Evolutionary conservation across 1,284 basidiomycete genomes (phyloP).

Genomic region (Fomitiporia mediterranea): DNA sequence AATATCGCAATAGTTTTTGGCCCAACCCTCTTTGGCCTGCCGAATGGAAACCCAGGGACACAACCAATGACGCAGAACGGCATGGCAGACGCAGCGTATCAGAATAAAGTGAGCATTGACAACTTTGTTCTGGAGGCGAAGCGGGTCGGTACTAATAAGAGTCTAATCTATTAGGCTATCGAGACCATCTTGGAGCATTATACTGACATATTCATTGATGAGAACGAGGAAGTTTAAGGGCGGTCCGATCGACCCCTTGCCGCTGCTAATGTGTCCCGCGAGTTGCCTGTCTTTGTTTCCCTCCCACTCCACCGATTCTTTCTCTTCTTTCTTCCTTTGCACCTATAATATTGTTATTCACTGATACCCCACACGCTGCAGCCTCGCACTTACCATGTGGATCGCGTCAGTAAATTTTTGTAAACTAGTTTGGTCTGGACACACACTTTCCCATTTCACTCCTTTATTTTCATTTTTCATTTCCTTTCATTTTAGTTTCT

Average conservation of each 20-base stretch:
- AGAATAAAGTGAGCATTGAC: constrained; percentile 50
- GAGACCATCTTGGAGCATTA: constrained; percentile 87
- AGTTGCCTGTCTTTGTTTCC: not conserved
- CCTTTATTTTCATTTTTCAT: too few relatives aligned
- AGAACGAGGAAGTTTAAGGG: constrained; percentile 35
- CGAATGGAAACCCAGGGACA: constrained; percentile 30
- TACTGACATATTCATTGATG: constrained; percentile 81
- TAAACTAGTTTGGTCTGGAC: not conserved
- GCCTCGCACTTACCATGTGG: not conserved
- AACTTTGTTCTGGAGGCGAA: constrained; percentile 12
- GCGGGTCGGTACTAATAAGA: constrained; percentile 13
- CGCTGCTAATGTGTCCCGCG: not conserved
- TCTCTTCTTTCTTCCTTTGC: not conserved
- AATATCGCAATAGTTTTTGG: constrained; percentile 98
- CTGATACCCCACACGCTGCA: constrained; percentile 7
- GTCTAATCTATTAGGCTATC: constrained; percentile 50
- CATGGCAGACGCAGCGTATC: constrained; percentile 58
- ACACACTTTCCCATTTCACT: not conserved
- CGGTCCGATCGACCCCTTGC: not conserved
- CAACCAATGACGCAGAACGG: constrained; percentile 32
- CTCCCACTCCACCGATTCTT: not conserved
- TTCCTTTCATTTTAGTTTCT: constrained; percentile 2
- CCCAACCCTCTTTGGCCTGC: constrained; percentile 82
- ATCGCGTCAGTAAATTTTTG: not conserved
- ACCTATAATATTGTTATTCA: not conserved